phyloP scores from a whole-genome alignment of 768 basidiomycete genomes.

The Lactifluus rugatus region DNA sequence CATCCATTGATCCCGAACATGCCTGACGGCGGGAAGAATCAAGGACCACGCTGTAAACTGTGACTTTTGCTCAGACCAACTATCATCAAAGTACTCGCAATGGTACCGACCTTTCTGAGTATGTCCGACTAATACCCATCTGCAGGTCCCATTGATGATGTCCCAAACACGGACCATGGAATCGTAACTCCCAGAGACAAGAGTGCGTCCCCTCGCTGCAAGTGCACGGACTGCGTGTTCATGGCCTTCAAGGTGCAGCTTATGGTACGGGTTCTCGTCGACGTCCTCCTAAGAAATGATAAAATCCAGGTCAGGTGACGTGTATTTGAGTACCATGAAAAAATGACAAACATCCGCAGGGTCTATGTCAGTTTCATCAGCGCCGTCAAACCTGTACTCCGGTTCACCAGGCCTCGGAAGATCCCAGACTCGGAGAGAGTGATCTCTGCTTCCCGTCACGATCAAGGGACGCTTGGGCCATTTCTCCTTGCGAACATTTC shows the following conservation, averaged over 20 bases:
- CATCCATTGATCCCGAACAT: slow-evolving; percentile 97
- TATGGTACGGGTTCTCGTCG: slow-evolving; percentile 81
- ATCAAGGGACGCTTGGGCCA: slow-evolving; percentile 64
- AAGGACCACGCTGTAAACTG: slow-evolving; percentile 93
- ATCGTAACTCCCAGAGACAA: slow-evolving; percentile 95
- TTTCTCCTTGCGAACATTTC: slow-evolving; percentile 55
- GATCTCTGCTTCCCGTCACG: slow-evolving; percentile 64
- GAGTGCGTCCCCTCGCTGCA: slow-evolving; percentile 80
- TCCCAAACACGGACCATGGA: slow-evolving; percentile 95
- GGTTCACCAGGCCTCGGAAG: slow-evolving; percentile 60
- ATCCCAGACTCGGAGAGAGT: slow-evolving; percentile 56
- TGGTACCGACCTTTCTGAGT: slow-evolving; percentile 74
- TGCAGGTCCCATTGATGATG: slow-evolving; percentile 70
- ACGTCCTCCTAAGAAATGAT: slow-evolving; percentile 46
- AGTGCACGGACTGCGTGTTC: slow-evolving; percentile 86
- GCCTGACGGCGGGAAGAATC: slow-evolving; percentile 81
- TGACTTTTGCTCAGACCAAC: slow-evolving; percentile 9
- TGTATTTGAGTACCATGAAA: background rate
- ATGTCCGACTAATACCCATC: slow-evolving; percentile 76
- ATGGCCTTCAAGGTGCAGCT: slow-evolving; percentile 77
- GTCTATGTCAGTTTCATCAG: slow-evolving; percentile 52
- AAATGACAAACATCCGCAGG: slow-evolving; percentile 35
- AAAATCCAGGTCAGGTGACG: background rate
- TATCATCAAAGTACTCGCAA: background rate
- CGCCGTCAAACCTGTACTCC: slow-evolving; percentile 60